phyloP scores from a whole-genome alignment of 2,329 filamentous ascomycete species.

The Pestalotiopsis sp. region DNA sequence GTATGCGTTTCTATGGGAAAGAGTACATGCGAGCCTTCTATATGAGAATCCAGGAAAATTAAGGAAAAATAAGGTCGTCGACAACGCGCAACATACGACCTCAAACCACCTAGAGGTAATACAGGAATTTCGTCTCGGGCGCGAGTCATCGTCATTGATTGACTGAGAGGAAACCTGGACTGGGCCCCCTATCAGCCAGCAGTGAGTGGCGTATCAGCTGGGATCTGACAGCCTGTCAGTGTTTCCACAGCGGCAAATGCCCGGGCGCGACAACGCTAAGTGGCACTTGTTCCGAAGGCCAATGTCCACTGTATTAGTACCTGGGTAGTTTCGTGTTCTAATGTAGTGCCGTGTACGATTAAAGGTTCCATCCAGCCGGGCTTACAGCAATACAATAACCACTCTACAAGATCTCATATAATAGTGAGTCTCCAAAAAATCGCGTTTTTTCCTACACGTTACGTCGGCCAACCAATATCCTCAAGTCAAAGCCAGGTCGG shows the following conservation, averaged over 20 bases:
- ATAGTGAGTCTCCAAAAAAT: no score
- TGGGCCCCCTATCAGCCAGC: neutral
- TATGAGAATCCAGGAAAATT: neutral
- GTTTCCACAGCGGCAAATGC: neutral
- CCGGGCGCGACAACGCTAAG: neutral
- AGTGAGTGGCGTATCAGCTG: neutral
- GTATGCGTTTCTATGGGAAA: no score
- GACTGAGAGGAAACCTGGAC: neutral
- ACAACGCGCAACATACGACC: neutral
- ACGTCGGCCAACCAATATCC: no score
- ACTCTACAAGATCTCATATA: no score
- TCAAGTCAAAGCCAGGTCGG: neutral
- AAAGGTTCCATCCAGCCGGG: no score
- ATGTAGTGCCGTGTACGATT: neutral
- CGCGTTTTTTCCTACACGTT: no score
- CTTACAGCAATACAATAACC: no score
- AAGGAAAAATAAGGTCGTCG: neutral
- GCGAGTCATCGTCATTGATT: neutral
- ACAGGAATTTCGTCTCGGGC: neutral
- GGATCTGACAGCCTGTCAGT: neutral
- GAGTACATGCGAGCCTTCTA: neutral
- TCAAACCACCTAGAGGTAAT: neutral
- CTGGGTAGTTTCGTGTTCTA: neutral
- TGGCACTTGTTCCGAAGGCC: neutral
- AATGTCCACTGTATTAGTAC: neutral